A percentile compares a stretch with the other conserved stretches of the same genome.
Conservation (phyloP, 2,329 filamentous ascomycete genomes). For the Emericellopsis atlantica region DNA sequence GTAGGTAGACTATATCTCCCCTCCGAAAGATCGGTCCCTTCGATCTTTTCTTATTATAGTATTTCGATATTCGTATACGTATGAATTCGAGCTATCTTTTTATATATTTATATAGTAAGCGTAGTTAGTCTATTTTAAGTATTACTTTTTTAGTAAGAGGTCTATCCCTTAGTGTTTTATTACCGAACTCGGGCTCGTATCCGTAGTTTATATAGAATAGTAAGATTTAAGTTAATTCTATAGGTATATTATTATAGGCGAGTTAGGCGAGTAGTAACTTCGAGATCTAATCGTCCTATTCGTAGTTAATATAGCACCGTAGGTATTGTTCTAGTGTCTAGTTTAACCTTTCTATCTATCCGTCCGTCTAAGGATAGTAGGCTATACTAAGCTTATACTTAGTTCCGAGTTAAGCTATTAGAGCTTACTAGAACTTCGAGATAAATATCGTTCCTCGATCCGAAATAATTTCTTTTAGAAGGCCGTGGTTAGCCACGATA, state of each 20-base stretch:
- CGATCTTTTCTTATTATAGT: constrained; percentile 6
- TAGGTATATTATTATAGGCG: constrained; percentile 2
- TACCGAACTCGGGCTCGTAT: neutral
- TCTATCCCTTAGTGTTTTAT: neutral
- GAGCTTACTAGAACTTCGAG: constrained; percentile 1
- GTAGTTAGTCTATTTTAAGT: constrained; percentile 2
- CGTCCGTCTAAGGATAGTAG: neutral
- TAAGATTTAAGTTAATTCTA: constrained; percentile 1
- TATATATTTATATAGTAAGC: constrained; percentile 4
- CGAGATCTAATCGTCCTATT: neutral
- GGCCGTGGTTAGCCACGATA: constrained; percentile 2
- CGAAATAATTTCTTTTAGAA: constrained; percentile 3
- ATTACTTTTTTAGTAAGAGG: constrained; percentile 3
- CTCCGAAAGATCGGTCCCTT: constrained; percentile 5
- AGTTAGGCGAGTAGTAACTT: neutral
- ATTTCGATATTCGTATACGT: constrained; percentile 4
- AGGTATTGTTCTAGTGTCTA: constrained; percentile 1
- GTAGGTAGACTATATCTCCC: constrained; percentile 7
- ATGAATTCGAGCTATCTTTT: constrained; percentile 4
- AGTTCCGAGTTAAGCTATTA: constrained; percentile 2
- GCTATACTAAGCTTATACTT: constrained; percentile 3
- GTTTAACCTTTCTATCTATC: neutral
- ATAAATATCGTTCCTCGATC: constrained; percentile 2
- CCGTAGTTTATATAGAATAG: constrained; percentile 3
- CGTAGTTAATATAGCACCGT: constrained; percentile 1